Evolutionary conservation across 306 rosid genomes (phyloP).

Genomic region (Medicago lupulina): DNA sequence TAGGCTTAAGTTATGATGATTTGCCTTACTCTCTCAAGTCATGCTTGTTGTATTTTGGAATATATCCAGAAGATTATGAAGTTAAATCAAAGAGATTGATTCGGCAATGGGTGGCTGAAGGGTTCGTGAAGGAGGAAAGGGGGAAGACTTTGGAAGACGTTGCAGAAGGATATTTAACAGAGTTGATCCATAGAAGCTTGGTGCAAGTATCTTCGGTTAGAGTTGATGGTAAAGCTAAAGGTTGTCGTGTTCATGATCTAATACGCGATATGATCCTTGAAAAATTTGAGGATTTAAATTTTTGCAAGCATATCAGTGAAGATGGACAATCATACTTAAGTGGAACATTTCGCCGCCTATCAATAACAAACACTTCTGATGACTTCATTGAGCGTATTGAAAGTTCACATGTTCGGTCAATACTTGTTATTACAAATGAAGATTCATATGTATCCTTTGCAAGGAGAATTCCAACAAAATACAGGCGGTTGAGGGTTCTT

Average conservation of each 20-base stretch:
- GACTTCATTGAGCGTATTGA: not conserved
- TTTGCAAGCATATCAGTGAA: not conserved
- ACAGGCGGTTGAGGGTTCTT: constrained; percentile 20
- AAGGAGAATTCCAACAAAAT: not conserved
- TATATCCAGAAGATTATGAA: not conserved
- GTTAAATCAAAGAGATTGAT: not conserved
- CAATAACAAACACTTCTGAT: not conserved
- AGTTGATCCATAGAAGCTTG: constrained; percentile 18
- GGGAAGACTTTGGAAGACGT: constrained; percentile 21
- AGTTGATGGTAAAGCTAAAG: not conserved
- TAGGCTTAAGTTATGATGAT: constrained; percentile 14
- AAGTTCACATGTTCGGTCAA: not conserved
- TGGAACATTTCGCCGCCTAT: not conserved
- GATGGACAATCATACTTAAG: not conserved
- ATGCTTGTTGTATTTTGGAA: constrained; percentile 39
- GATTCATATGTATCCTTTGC: too few species aligned
- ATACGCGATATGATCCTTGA: not conserved
- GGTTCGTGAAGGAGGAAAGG: not conserved
- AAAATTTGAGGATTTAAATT: not conserved
- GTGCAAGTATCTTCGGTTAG: constrained; percentile 7
- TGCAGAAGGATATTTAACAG: not conserved
- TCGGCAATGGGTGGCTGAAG: constrained; percentile 29
- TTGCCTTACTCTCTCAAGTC: not conserved
- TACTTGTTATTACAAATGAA: not conserved
- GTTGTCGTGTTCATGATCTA: constrained; percentile 8